These are phyloP conservation scores for Colletotrichum incanum DNA, from an alignment of 2,329 filamentous ascomycete genomes.

Conservation along the genomic window DNA sequence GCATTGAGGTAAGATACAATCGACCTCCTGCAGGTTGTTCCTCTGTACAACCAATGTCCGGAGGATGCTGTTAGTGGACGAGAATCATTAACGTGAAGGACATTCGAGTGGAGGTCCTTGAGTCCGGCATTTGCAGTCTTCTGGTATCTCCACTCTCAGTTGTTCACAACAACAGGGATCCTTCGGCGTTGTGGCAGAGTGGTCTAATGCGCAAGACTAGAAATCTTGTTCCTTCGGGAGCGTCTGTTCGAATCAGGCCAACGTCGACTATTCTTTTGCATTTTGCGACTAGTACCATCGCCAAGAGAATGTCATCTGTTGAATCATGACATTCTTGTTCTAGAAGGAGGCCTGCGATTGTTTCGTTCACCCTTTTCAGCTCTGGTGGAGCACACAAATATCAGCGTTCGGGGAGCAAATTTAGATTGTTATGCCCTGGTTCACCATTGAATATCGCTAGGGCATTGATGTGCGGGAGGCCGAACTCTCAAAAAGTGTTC, in stretches of 20 bases:
- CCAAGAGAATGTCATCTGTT: no score
- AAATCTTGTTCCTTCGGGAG: conserved; percentile 40
- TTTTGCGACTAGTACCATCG: background rate
- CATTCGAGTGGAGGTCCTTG: background rate
- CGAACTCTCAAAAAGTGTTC: background rate
- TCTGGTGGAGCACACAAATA: background rate
- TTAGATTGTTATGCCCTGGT: background rate
- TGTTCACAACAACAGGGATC: conserved; percentile 4
- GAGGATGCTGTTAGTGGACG: no score
- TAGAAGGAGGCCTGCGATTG: no score
- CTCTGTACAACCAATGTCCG: no score
- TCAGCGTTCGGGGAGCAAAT: background rate
- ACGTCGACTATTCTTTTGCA: background rate
- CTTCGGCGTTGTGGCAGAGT: conserved; percentile 36
- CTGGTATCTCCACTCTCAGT: background rate
- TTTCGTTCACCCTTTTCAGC: background rate
- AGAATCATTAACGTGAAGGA: no score
- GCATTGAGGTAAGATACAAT: no score
- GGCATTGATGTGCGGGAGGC: background rate
- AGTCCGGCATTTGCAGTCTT: background rate
- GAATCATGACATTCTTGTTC: no score
- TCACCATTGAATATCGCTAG: background rate
- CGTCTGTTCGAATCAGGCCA: conserved; percentile 39
- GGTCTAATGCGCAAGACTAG: conserved; percentile 40
- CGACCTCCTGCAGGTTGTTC: no score